A percentile compares a stretch with the other conserved stretches of the same genome.
These are phyloP conservation scores for Syzygium aqueum DNA, from an alignment of 345 rosid species.

Conservation along the genomic window DNA sequence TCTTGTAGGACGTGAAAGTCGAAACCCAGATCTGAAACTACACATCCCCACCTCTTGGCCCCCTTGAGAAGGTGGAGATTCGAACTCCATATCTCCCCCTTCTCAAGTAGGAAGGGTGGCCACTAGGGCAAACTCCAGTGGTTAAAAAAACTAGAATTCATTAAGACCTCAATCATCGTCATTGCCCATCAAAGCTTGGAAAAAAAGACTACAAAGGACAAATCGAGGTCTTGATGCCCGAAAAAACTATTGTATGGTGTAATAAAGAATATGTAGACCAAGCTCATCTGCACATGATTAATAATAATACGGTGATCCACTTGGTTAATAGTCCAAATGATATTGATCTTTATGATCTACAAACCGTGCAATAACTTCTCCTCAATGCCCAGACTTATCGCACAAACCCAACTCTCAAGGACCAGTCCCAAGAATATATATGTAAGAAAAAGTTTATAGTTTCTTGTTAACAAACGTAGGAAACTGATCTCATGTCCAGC, in stretches of 20 bases:
- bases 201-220: background rate
- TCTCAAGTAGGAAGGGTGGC: too few species aligned
- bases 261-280: background rate
- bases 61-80: too few species aligned
- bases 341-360: background rate
- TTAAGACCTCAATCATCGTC: background rate
- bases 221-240: background rate
- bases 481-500: background rate
- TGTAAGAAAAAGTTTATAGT: background rate
- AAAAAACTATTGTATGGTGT: background rate
- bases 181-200: background rate
- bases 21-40: too few species aligned
- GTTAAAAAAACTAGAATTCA: background rate
- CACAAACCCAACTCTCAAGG: background rate
- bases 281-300: background rate
- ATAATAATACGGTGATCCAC: background rate
- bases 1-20: too few species aligned
- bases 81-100: too few species aligned
- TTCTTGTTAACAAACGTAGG: background rate
- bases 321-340: background rate
- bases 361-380: background rate
- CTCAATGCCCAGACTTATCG: background rate
- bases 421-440: background rate
- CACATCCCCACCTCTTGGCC: too few species aligned
- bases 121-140: too few species aligned